phyloP scores from a whole-genome alignment of 2,329 filamentous ascomycete species.

The Tolypocladium nubicola region DNA sequence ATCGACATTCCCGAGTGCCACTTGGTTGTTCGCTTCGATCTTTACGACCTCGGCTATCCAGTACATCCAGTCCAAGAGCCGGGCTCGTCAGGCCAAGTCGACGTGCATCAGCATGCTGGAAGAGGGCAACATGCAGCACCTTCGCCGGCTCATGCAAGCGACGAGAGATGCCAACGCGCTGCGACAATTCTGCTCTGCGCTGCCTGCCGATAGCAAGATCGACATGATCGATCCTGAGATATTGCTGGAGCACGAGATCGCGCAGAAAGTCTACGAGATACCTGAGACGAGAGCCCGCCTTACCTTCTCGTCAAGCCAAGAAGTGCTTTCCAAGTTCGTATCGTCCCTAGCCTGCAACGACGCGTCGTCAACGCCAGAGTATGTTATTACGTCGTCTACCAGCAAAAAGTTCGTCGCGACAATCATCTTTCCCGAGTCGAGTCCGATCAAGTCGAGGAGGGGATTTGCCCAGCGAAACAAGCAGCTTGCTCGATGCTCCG shows the following conservation, averaged over 20 bases:
- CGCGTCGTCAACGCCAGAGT: constrained; percentile 35
- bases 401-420: constrained; percentile 62
- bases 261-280: constrained; percentile 47
- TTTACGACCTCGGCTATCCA: constrained; percentile 86
- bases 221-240: constrained; percentile 10
- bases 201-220: constrained; percentile 62
- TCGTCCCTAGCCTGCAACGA: constrained; percentile 40
- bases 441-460: constrained; percentile 56
- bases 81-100: constrained; percentile 69
- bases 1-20: constrained; percentile 61
- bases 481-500: constrained; percentile 72
- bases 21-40: constrained; percentile 65
- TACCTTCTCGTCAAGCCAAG: constrained; percentile 64
- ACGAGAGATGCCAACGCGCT: constrained; percentile 51
- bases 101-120: constrained; percentile 82
- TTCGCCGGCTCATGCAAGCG: constrained; percentile 45
- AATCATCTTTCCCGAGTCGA: constrained; percentile 63
- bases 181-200: constrained; percentile 59
- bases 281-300: constrained; percentile 63
- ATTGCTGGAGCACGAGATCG: constrained; percentile 10
- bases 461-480: constrained; percentile 61
- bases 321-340: constrained; percentile 63
- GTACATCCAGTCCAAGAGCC: constrained; percentile 85
- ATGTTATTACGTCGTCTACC: constrained; percentile 41
- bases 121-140: constrained; percentile 51